Base-by-base conservation (phyloP, 371 early-diverging fungal genomes). In the Conidiobolus incongruus region DNA sequence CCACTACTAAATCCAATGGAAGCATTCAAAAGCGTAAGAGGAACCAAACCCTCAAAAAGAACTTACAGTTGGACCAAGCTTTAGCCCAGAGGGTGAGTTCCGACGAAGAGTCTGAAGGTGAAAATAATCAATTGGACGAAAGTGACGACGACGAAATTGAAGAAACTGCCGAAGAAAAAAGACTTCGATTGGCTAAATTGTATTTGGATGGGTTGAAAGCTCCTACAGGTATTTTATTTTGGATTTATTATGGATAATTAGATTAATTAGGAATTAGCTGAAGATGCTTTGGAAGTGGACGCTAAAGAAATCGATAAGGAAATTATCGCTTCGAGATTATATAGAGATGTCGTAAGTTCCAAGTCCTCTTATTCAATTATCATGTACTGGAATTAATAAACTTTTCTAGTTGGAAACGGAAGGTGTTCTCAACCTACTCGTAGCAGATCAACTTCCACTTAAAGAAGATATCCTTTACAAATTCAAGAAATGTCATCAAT, bases 251-350 rank as follows among this genome's bases (percentile, higher is more conserved):
- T n/a, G 10, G 2, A 24, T 23, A 10, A 28, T 2, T 11, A 28
- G 6, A 37, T 44, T 38, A 22, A 5, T 35, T 29, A 10, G 11
- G 20, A 32, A 20, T 8, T 48, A 48, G 39, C 58, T 65, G 73
- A 65, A 34, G 70, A 70, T 35, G 58, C 66, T 16, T 68, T 56
- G 48, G 89, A 77, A 37, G 75, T 82, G 45, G 93, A 91, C 61
- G 96, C 93, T 5, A 81, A 68, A 36, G 81, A 86, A 45, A 70
- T 95, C 17, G 96, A 95, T 61, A 62, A 77, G 35, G 93, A 92
- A 49, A 60, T 92, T 42, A 85, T 95, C 52, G 83, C 90, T 10
- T 75, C 77, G 28, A 71, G 96, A 29, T 61, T 95, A 47, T 66
- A 68, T 45, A 62, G 75, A 32, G 93, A 92, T 53, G 84, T 72